Percentiles rank a stretch among this genome's conserved stretches.
Conservation (phyloP, 257 asterid species). For the Haberlea rhodopensis region DNA sequence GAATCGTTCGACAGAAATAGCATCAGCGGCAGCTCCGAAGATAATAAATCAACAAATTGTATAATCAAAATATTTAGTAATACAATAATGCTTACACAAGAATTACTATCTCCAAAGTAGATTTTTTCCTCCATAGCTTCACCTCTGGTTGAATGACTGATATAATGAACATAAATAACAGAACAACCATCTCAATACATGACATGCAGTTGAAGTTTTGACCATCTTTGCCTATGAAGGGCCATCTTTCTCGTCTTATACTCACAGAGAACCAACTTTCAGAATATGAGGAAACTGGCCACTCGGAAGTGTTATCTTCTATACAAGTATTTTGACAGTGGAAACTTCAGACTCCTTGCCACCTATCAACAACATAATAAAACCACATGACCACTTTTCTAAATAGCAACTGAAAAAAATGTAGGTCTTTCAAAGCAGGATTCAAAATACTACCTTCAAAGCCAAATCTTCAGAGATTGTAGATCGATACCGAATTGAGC, state of each 20-base stretch:
- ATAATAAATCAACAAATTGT: background rate
- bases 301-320: conserved; percentile 39
- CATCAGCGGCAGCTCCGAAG: too few relatives aligned
- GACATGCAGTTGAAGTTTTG: background rate
- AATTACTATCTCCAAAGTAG: background rate
- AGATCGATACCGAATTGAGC: conserved; percentile 79
- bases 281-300: conserved; percentile 16
- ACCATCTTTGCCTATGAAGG: background rate
- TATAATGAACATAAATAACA: background rate
- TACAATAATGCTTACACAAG: background rate
- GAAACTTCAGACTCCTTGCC: conserved; percentile 84
- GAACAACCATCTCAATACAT: conserved; percentile 8
- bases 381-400: conserved; percentile 22
- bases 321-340: conserved; percentile 78
- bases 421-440: conserved; percentile 9
- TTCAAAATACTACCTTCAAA: conserved; percentile 57
- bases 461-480: conserved; percentile 76
- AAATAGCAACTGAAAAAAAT: conserved; percentile 7
- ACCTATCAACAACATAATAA: conserved; percentile 51
- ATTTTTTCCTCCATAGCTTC: background rate
- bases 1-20: too few relatives aligned
- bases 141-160: conserved; percentile 2
- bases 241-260: background rate
- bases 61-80: background rate
- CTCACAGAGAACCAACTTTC: conserved; percentile 7